phyloP scores from a whole-genome alignment of 331 rosid species.

The Rhamnella rubrinervis region DNA sequence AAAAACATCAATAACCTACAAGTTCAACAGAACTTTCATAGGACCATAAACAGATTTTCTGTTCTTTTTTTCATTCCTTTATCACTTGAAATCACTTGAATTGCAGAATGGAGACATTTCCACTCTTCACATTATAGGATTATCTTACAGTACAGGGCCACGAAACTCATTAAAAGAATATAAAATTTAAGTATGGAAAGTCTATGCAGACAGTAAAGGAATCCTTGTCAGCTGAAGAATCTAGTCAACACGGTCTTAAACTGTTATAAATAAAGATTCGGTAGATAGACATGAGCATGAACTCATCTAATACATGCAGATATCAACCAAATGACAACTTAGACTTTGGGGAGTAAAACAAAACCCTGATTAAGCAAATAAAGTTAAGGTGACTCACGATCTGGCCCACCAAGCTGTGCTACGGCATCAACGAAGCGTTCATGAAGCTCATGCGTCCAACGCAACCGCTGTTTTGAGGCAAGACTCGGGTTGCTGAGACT shows the following conservation, averaged over 20 bases:
- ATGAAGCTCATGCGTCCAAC: slow-evolving; percentile 97
- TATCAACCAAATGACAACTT: slow-evolving; percentile 15
- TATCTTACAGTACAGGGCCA: too few relatives aligned
- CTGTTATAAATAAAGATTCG: too few relatives aligned
- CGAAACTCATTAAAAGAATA: too few relatives aligned
- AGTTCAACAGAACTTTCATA: background rate
- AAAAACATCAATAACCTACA: too few relatives aligned
- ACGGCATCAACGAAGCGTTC: slow-evolving; percentile 97
- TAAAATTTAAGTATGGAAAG: too few relatives aligned
- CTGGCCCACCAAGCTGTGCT: slow-evolving; percentile 99
- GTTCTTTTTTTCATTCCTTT: background rate
- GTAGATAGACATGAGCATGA: background rate
- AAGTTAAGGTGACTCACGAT: slow-evolving; percentile 68
- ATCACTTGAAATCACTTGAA: background rate
- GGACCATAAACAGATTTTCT: background rate
- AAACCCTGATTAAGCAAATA: slow-evolving; percentile 17
- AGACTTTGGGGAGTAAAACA: slow-evolving; percentile 5
- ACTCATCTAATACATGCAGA: background rate
- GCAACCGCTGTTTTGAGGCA: slow-evolving; percentile 81
- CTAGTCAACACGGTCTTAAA: too few relatives aligned
- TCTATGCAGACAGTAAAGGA: too few relatives aligned
- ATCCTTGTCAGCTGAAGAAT: too few relatives aligned
- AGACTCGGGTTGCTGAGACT: slow-evolving; percentile 61
- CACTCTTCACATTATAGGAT: too few relatives aligned
- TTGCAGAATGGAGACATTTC: too few relatives aligned